Evolutionary conservation across 352 stramenopile species (phyloP), one percentile per base, ranked within the genome.

Genomic region (Globisporangium yorkense): DNA sequence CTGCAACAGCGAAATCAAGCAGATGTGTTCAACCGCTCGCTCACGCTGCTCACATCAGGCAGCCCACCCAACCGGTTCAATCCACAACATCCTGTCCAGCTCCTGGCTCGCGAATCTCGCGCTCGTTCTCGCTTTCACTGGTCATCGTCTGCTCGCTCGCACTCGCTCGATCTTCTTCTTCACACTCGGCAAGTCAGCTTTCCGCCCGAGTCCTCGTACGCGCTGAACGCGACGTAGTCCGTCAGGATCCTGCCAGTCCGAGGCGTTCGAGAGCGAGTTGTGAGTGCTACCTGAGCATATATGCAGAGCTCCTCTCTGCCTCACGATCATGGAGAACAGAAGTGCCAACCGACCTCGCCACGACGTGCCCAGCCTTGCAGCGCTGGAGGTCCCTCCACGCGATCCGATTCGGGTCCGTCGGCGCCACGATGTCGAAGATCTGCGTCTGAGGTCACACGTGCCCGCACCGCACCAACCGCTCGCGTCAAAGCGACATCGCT

Each of bases 371-470:
- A 9, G 85, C 68, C 21, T 72, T 70, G 59, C 75, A 86, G 6
- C 62, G 60, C n/a, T 69, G 68, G 31, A 88, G 64, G 59, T 89
- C 80, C 31, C 68, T 67, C 77, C 69, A 88, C 3, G 75, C 81
- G 51, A 89, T 87, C 7, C 68, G 71, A 20, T 48, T 47, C 16
- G 74, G 63, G 59, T 76, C 59, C 6, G 49, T 45, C 0, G 75
- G 77, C 5, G 73, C 71, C 21, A 87, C 74, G 10, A 75, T 64
- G 51, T 89, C 80, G 40, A 88, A 84, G 10, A 89, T 50, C 53
- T 89, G 77, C 0, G 72, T 84, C 80, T 89, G 48, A 16, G 39
- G 37, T 39, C 13, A 57, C 39, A 33, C 48, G 15, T 13, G 40
- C 13, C 56, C 44, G 43, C 29, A 21, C 20, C 31, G 7, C 27